Percentiles rank a stretch among this genome's conserved stretches.
Evolutionary conservation across 805 yeast genomes (phyloP).

Genomic region (Ogataea pini): DNA sequence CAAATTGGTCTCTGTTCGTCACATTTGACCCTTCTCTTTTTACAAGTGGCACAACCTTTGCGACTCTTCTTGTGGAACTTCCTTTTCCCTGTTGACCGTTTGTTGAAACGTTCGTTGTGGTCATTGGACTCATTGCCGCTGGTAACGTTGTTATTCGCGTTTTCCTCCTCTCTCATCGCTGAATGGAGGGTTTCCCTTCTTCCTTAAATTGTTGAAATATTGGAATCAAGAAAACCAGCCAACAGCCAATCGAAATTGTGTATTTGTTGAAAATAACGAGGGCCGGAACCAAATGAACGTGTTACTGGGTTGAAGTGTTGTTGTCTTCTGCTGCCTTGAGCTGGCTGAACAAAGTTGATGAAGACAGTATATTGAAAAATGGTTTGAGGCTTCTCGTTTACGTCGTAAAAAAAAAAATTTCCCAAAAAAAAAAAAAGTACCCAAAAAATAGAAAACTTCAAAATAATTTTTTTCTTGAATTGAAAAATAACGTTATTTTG

Average conservation of each 20-base stretch:
- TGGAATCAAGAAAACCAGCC: slow-evolving; percentile 1
- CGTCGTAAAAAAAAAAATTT: not conserved
- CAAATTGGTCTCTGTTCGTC: slow-evolving; percentile 85
- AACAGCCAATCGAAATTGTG: not conserved
- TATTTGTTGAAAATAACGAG: slow-evolving; percentile 8
- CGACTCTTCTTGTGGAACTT: slow-evolving; percentile 88
- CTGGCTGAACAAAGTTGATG: not conserved
- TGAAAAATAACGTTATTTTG: not conserved
- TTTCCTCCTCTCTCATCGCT: slow-evolving; percentile 4
- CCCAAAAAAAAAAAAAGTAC: not conserved
- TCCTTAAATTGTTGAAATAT: slow-evolving; percentile 7
- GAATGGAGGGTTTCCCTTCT: not conserved
- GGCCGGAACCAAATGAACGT: not conserved
- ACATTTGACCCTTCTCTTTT: slow-evolving; percentile 87
- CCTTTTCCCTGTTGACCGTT: slow-evolving; percentile 65
- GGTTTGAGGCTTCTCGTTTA: not conserved
- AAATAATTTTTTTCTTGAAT: no score
- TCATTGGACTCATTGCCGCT: slow-evolving; percentile 4
- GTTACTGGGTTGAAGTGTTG: no score
- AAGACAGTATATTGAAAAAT: not conserved
- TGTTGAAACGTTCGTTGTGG: slow-evolving; percentile 22
- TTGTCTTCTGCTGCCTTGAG: no score
- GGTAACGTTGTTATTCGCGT: not conserved
- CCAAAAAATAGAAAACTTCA: no score
- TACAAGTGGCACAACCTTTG: slow-evolving; percentile 87